phyloP scores from a whole-genome alignment of 2,329 filamentous ascomycete genomes.

The Cryphonectria japonica region DNA sequence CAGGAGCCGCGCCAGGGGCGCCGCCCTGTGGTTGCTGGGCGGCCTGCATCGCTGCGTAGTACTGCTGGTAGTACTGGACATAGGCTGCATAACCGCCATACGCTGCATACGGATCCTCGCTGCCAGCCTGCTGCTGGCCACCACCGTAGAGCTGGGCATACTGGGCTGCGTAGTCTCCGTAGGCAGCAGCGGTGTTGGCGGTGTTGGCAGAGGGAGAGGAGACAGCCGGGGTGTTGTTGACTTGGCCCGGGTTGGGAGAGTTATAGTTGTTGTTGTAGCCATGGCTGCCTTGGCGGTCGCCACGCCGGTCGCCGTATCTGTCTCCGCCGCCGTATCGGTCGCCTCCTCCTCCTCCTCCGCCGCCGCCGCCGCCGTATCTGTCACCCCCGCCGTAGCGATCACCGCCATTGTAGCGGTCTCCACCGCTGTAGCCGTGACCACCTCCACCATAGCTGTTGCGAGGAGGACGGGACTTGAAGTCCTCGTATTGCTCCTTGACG shows the following conservation, averaged over 20 bases:
- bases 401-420: conserved; percentile 45
- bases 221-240: conserved; percentile 16
- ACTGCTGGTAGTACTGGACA: conserved; percentile 75
- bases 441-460: conserved; percentile 60
- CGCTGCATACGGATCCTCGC: conserved; percentile 79
- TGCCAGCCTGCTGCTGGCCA: conserved; percentile 38
- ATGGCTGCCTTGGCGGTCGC: conserved; percentile 32
- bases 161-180: conserved; percentile 73
- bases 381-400: conserved; percentile 47
- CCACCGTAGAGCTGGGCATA: conserved; percentile 77
- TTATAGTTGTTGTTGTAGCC: conserved; percentile 39
- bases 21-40: conserved; percentile 47
- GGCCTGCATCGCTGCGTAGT: conserved; percentile 60
- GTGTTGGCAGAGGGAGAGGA: conserved; percentile 34
- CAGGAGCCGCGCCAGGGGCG: conserved; percentile 46
- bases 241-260: conserved; percentile 11
- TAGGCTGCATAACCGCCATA: conserved; percentile 87
- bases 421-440: conserved; percentile 34
- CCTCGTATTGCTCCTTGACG: conserved; percentile 87
- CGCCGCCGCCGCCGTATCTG: conserved; percentile 44
- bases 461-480: conserved; percentile 82
- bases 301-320: conserved; percentile 40
- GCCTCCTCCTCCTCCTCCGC: conserved; percentile 39
- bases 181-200: conserved; percentile 47
- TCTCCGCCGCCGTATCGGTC: conserved; percentile 44